Conservation (phyloP, 2,329 filamentous ascomycete species). For the Xylariaceae sp. region DNA sequence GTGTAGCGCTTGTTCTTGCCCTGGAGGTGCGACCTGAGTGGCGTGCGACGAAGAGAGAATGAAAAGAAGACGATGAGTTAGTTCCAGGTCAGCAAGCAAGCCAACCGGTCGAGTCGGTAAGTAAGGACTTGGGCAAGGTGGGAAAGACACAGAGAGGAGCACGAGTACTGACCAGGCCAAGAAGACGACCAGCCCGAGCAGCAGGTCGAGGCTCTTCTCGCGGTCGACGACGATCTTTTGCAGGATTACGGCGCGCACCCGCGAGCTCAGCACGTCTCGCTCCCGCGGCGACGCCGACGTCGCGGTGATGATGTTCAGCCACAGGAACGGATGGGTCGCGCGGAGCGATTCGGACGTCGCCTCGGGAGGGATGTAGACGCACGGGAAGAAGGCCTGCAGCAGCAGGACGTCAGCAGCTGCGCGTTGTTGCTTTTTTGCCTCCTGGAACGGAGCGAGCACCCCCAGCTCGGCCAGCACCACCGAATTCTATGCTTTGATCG, state of each 20-base stretch:
- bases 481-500: no score
- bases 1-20: constrained; percentile 8
- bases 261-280: constrained; percentile 4
- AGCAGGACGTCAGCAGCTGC: no score
- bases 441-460: no score
- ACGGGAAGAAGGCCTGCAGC: constrained; percentile 9
- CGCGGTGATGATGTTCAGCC: constrained; percentile 9
- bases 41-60: background rate
- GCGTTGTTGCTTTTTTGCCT: background rate
- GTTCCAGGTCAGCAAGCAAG: no score
- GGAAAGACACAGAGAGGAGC: no score
- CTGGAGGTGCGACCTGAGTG: constrained; percentile 8
- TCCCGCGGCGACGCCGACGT: constrained; percentile 2
- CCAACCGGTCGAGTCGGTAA: constrained; percentile 3
- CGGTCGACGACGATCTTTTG: constrained; percentile 8
- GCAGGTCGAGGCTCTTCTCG: constrained; percentile 12
- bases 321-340: constrained; percentile 10
- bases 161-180: constrained; percentile 8
- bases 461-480: no score
- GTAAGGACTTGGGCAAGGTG: no score
- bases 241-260: constrained; percentile 7
- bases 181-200: constrained; percentile 9
- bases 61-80: no score
- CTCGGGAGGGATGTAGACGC: constrained; percentile 10
- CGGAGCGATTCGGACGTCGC: constrained; percentile 8